Evolutionary conservation across 2,329 filamentous ascomycete species (phyloP), one percentile per base, ranked within the genome.

Genomic region (Trematosphaeria pertusa): DNA sequence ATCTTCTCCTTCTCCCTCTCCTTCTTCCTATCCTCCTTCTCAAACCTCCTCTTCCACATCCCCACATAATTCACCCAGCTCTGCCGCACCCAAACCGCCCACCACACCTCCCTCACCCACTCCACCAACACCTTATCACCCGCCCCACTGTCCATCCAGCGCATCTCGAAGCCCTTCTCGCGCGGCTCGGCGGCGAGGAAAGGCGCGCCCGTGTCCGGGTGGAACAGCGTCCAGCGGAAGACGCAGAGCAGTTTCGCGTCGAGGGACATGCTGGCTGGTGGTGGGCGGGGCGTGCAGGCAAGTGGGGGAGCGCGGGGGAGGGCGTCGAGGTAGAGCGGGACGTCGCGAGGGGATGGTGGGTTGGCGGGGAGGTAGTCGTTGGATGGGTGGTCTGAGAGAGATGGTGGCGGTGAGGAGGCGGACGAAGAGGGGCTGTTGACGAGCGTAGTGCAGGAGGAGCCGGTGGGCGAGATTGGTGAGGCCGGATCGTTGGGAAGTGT

Each of bases 181-280:
- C 55, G 56, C 3, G 62, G 55, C 4, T 43, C 33, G 12, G 30
- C 11, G 17, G 46, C 33, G 1, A 66, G 48, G 19, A 48, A 58
- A 1, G 52, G 61, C 0, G 21, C 12, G 1, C 61, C 52, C 1
- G 50, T 60, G 1, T 21, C 11, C 0, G 45, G 28, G 12, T 46
- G 24, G 55, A 68, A 65, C 5, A 22, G 36, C 3, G 64, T 67
- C 63, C 62, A 67, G 48, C 63, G 62, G 3, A 57, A 54, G 28
- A 66, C 48, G 33, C 63, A 64, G 22, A 51, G n/a, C 2, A 68
- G 50, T 24, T 59, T 61, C 2, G 62, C 55, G 9, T 56, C 19
- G 10, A 36, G 12, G 2, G 61, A 60, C 60, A 65, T 64, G 28
- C 37, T 48, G 3, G 32, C 4, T 11, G 54, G 51, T n/a, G 62